Base-by-base conservation (phyloP, 257 asterid genomes). In the Henckelia pumila region DNA sequence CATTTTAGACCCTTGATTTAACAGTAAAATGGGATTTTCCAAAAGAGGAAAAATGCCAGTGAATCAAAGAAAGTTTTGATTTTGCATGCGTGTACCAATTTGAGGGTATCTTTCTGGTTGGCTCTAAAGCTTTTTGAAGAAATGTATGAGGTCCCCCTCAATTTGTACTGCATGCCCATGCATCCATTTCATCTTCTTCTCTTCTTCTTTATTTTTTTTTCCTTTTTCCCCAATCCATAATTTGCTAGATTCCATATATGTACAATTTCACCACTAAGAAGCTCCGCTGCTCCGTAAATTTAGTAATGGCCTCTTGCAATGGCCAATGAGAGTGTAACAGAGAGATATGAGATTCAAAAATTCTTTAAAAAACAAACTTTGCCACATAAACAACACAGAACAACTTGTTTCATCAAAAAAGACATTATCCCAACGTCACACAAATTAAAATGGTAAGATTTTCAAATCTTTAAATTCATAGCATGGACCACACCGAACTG, bases 11-110 rank as follows among this genome's bases (percentile, higher is more conserved):
- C 33, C 32, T 52, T 50, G 65, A 67, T 65, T 81, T 72, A 61
- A 66, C 63, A 37, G 64, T 59, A 35, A 71, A 73, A 58, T 21
- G 64, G 66, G 64, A 63, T 70, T 63, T 67, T 68, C 70, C 61
- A 67, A 79, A 75, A 69, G 69, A 64, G 61, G 79, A 57, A 77
- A 74, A 67, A 47, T 75, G 70, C 69, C 64, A 64, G 76, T 57
- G 64, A 19, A 63, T 50, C 64, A 73, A 64, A 64, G 73, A 73
- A 58, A 79, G 63, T 55, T 61, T 62, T 60, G 78, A 72, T 76
- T 56, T 68, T 72, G 77, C 77, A 58, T 77, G 80, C 78, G 73
- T 75, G 67, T 75, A 37, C 33, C 80, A 40, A 66, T 74, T 77
- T 32, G 7, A 7, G 73, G 77, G 71, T 52, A 67, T 59, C n/a